A percentile compares a stretch with the other conserved stretches of the same genome.
phyloP scores from a whole-genome alignment of 805 yeast genomes.

The Nakazawaea sp. region DNA sequence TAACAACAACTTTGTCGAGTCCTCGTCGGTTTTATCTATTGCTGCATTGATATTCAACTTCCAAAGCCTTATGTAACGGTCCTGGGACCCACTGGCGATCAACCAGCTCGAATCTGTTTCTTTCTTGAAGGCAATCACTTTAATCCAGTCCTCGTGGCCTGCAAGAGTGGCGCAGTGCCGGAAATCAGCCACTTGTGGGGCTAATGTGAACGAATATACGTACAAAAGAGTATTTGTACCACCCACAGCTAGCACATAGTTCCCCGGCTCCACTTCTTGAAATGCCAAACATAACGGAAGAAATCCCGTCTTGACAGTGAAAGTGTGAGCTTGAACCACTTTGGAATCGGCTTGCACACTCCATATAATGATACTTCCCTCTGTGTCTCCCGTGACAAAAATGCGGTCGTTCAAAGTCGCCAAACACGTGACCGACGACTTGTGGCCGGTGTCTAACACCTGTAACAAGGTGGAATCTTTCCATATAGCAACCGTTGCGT shows the following conservation, averaged over 20 bases:
- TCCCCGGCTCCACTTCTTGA: slow-evolving; percentile 20
- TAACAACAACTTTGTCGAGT: slow-evolving; percentile 40
- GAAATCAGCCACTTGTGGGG: slow-evolving; percentile 17
- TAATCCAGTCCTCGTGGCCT: slow-evolving; percentile 98
- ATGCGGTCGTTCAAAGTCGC: slow-evolving; percentile 32
- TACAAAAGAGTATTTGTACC: slow-evolving; percentile 56
- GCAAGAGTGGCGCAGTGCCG: slow-evolving; percentile 46
- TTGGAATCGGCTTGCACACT: slow-evolving; percentile 18
- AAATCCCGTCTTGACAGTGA: slow-evolving; percentile 37
- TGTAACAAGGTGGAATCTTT: slow-evolving; percentile 23
- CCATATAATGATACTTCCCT: slow-evolving; percentile 56
- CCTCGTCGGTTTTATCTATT: slow-evolving; percentile 54
- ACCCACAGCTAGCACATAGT: slow-evolving; percentile 57
- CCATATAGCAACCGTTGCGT: slow-evolving; percentile 60
- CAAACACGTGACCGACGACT: slow-evolving; percentile 48
- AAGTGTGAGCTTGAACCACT: slow-evolving; percentile 18
- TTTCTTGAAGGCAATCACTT: slow-evolving; percentile 56
- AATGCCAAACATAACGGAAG: slow-evolving; percentile 37
- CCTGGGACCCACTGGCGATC: slow-evolving; percentile 90
- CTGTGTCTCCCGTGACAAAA: slow-evolving; percentile 57
- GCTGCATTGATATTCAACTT: slow-evolving; percentile 50
- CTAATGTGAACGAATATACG: slow-evolving; percentile 38
- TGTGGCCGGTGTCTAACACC: slow-evolving; percentile 26
- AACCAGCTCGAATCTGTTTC: slow-evolving; percentile 45
- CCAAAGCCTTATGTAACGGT: slow-evolving; percentile 89